Base-by-base conservation (phyloP, 2,329 filamentous ascomycete species). In the Fusarium longipes region DNA sequence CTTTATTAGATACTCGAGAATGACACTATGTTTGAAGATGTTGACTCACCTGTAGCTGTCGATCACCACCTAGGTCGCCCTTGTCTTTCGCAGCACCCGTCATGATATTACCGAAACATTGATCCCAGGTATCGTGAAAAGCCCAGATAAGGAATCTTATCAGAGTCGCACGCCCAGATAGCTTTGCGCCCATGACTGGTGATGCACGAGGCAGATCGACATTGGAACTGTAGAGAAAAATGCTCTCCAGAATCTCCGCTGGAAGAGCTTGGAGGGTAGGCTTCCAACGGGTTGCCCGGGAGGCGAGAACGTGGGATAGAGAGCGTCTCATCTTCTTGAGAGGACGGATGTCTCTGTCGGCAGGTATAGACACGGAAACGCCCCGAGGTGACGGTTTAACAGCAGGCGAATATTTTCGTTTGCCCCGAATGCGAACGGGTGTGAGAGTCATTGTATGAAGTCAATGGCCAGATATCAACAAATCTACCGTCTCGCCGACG, bases 191-290 rank as follows among this genome's bases (percentile, higher is more conserved):
- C 29, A 88, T 75, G 30, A 78, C 73, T 12, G 73, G 80, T 50
- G 79, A 83, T 47, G 80, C 77, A 7, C 76, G 78, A 1, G 84
- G 79, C 1, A 88, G 77, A 49, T 81, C 78, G 44, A 84, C 63
- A 64, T 85, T 87, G 62, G 76, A 72, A 47, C 84, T 86, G 51
- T 82, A 74, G 64, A 84, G 74, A 54, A 87, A 82, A 45, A 88
- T 86, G 30, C 64, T 77, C 70, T 87, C 84, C 14, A 88, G 78
- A 24, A 88, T 77, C 72, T 88, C 86, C 8, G 81, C 71, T 1
- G 86, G 86, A 10, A 88, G 75, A 29, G 70, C 70, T 48, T 79
- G 74, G 22, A 80, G 68, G 12, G 43, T 71, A 6, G 69, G 51
- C 17, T 74, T 73, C 25, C 54, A 67, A 22, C 73, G 74, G 14